Percentiles rank a stretch among this genome's conserved stretches.
phyloP scores from a whole-genome alignment of 2,329 filamentous ascomycete genomes.

The Fusarium keratoplasticum region DNA sequence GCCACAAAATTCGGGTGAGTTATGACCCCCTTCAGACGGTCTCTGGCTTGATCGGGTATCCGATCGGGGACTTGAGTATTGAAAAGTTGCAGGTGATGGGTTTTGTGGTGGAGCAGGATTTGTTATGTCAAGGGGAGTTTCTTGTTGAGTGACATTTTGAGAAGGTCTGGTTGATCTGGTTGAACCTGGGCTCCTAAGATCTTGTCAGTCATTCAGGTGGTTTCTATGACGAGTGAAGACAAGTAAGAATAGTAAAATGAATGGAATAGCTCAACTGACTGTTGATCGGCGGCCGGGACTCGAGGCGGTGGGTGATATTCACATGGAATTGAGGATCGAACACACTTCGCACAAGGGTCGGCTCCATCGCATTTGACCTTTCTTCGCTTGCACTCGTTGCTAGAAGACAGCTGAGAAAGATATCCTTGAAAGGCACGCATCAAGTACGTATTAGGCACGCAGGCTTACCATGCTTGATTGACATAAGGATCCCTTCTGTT shows the following conservation, averaged over 20 bases:
- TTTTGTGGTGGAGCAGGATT: neutral
- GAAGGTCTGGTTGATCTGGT: neutral
- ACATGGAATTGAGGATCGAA: neutral
- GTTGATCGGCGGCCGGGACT: neutral
- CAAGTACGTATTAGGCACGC: too few species aligned
- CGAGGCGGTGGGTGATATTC: neutral
- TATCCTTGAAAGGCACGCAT: too few species aligned
- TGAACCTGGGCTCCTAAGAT: neutral
- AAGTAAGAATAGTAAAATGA: neutral
- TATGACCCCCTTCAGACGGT: neutral
- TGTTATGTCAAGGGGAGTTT: neutral
- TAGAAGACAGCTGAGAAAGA: neutral
- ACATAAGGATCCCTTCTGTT: neutral
- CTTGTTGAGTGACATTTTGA: neutral
- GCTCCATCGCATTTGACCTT: neutral
- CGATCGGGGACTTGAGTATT: neutral
- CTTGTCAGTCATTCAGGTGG: neutral
- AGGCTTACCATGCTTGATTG: neutral
- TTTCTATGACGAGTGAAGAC: neutral
- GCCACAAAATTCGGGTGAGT: neutral
- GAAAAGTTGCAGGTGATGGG: neutral
- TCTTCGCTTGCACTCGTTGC: neutral
- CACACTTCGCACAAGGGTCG: neutral
- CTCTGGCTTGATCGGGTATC: neutral
- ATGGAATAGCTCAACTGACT: neutral